Conservation (phyloP, 1,284 basidiomycete species). For the Papiliotrema nemorosa region DNA sequence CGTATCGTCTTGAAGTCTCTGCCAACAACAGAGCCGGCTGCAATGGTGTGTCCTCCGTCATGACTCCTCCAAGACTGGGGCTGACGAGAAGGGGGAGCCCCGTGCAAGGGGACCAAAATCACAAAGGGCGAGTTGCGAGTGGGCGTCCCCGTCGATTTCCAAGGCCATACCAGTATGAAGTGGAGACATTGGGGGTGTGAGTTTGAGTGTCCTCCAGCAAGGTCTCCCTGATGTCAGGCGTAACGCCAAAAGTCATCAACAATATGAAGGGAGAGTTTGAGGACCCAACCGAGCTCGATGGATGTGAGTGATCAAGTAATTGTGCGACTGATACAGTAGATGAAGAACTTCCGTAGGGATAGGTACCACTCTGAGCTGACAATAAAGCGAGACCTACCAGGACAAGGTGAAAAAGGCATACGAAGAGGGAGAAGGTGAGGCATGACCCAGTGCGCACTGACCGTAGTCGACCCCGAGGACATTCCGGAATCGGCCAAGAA, state of each 20-base stretch:
- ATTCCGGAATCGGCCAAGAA: conserved; percentile 68
- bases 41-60: conserved; percentile 58
- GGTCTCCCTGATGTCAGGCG: conserved; percentile 54
- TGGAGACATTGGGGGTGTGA: conserved; percentile 44
- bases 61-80: not conserved
- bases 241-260: conserved; percentile 63
- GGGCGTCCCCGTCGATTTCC: conserved; percentile 72
- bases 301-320: conserved; percentile 25
- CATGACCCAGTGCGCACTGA: not conserved
- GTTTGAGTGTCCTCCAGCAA: conserved; percentile 14
- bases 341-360: conserved; percentile 41
- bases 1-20: conserved; percentile 65
- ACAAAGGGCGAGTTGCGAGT: conserved; percentile 68
- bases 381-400: conserved; percentile 43
- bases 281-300: conserved; percentile 55
- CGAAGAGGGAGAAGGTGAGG: conserved; percentile 58
- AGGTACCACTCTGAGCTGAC: conserved; percentile 6
- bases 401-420: conserved; percentile 58
- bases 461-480: conserved; percentile 66
- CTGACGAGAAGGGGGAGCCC: conserved; percentile 62
- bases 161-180: conserved; percentile 66
- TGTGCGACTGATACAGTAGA: conserved; percentile 6
- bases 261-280: conserved; percentile 67
- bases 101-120: conserved; percentile 72
- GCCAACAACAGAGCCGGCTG: conserved; percentile 64